These are phyloP conservation scores for Alternaria triticina DNA, from an alignment of 2,329 filamentous ascomycete genomes.

Conservation along the genomic window DNA sequence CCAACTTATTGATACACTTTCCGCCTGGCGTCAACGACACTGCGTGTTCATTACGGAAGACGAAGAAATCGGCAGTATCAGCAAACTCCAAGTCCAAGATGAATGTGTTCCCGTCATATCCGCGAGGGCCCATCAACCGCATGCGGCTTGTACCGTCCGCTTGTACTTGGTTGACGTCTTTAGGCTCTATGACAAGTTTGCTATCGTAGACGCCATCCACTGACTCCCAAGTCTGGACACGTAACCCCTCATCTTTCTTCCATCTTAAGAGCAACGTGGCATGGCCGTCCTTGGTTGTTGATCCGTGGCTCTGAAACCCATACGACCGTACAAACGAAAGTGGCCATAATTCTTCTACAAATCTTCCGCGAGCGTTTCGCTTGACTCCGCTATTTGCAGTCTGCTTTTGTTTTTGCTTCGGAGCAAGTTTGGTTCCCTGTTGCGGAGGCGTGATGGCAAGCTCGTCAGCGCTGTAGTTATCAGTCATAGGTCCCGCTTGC, in stretches of 20 bases:
- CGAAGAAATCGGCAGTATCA: conserved; percentile 7
- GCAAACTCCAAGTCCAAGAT: conserved; percentile 34
- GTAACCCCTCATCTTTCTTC: background rate
- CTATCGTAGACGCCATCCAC: background rate
- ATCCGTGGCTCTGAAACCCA: conserved; percentile 2
- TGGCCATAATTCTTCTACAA: conserved; percentile 11
- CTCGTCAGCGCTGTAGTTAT: conserved; percentile 25
- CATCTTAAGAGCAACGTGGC: background rate
- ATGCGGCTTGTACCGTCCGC: conserved; percentile 27
- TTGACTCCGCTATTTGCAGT: conserved; percentile 1
- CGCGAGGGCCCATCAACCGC: conserved; percentile 24
- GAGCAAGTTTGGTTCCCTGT: background rate
- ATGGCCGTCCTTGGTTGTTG: background rate
- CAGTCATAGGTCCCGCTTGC: background rate
- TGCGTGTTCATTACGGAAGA: conserved; percentile 14
- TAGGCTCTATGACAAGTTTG: conserved; percentile 8
- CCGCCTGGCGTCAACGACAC: background rate
- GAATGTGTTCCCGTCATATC: conserved; percentile 6
- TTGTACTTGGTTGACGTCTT: conserved; percentile 14
- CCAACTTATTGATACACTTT: background rate
- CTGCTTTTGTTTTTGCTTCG: conserved; percentile 3
- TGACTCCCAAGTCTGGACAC: conserved; percentile 1
- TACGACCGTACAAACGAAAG: conserved; percentile 27
- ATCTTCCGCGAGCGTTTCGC: background rate
- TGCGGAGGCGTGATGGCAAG: conserved; percentile 16